phyloP scores from a whole-genome alignment of 129 eudicot species.

The Gnaphalium uliginosum region DNA sequence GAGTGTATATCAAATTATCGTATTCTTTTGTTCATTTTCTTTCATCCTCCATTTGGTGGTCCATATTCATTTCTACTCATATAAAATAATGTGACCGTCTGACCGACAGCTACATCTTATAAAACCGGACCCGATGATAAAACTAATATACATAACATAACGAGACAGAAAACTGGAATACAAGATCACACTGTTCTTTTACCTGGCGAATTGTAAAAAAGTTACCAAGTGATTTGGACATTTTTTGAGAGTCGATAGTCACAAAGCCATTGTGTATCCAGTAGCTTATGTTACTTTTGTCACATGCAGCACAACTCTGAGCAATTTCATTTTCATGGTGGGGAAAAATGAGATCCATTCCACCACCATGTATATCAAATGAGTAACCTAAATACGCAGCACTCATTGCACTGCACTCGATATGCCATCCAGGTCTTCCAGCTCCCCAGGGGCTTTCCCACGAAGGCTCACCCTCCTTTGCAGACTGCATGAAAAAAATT shows the following conservation, averaged over 20 bases:
- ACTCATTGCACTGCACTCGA: slow-evolving; percentile 99
- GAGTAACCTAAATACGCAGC: slow-evolving; percentile 84
- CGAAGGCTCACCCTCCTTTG: slow-evolving; percentile 92
- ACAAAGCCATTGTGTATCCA: slow-evolving; percentile 99
- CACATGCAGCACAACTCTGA: slow-evolving; percentile 96
- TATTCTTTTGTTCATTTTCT: slow-evolving; percentile 2
- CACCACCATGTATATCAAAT: slow-evolving; percentile 98
- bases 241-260: slow-evolving; percentile 76
- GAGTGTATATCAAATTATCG: neutral
- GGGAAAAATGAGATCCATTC: slow-evolving; percentile 94
- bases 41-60: slow-evolving; percentile 11
- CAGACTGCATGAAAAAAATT: slow-evolving; percentile 45
- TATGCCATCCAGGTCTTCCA: slow-evolving; percentile 99
- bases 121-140: neutral
- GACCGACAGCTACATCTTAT: slow-evolving; percentile 3
- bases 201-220: slow-evolving; percentile 99
- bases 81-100: neutral
- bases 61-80: neutral
- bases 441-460: slow-evolving; percentile 99
- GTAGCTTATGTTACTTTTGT: slow-evolving; percentile 66
- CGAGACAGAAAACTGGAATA: neutral
- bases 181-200: slow-evolving; percentile 4
- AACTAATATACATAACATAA: neutral
- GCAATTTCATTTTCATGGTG: slow-evolving; percentile 99
- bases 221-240: slow-evolving; percentile 96